phyloP scores from a whole-genome alignment of 176 grass and related monocot genomes.

The Triticum turgidum region DNA sequence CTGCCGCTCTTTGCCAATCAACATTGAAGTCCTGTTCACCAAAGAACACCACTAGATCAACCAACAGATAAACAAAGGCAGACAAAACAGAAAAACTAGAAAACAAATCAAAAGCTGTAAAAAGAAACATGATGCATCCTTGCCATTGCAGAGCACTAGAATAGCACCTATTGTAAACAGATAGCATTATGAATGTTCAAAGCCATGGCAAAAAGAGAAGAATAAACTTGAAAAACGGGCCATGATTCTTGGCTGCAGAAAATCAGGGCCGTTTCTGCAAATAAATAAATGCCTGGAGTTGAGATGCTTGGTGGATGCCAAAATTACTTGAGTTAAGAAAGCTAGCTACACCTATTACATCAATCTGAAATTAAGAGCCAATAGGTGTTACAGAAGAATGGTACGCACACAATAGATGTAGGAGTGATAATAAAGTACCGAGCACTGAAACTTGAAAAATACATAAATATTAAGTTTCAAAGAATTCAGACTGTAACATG shows the following conservation, averaged over 20 bases:
- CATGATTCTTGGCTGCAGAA: background rate
- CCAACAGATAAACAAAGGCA: background rate
- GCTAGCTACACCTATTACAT: background rate
- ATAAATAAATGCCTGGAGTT: background rate
- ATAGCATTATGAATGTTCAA: background rate
- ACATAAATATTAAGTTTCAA: background rate
- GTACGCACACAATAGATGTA: background rate
- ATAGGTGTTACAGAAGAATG: background rate
- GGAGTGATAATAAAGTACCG: background rate
- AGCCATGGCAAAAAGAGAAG: background rate
- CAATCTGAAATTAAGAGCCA: background rate
- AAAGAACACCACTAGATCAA: constrained; percentile 34
- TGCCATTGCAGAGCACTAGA: background rate
- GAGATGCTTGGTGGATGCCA: background rate
- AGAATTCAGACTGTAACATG: background rate
- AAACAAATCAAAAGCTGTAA: background rate
- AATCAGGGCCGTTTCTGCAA: background rate
- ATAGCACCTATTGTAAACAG: background rate
- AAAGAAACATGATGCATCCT: background rate
- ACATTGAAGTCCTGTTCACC: constrained; percentile 67
- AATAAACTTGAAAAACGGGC: background rate
- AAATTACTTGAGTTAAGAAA: background rate
- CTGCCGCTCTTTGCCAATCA: constrained; percentile 96
- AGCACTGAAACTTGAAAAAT: background rate
- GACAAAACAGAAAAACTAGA: constrained; percentile 12